Base-by-base conservation (phyloP, 2,329 filamentous ascomycete species). In the Didymella pomorum region DNA sequence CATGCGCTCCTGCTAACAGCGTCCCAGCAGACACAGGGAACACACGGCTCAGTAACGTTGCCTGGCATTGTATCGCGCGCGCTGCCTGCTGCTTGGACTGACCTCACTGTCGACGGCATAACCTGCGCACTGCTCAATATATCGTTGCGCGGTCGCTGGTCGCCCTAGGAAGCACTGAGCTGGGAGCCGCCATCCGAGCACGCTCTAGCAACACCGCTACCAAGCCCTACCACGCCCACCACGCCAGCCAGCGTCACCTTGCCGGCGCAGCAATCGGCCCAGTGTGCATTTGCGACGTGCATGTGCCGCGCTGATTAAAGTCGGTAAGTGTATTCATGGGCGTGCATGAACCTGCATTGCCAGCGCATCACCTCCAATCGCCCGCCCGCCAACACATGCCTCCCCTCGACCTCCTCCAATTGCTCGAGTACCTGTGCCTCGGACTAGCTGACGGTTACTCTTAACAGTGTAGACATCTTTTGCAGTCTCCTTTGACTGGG, bases 331-430 rank as follows among this genome's bases (percentile, higher is more conserved):
- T 63, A 63, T 62, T 58, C 64, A 52, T 53, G 51, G 65, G 63
- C 71, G 62, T 77, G 76, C 76, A 77, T 74, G 71, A 68, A 73
- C 71, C 71, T 75, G 75, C 75, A 78, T 71, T 77, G 76, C 74
- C 76, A 79, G 61, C 77, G 71, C 76, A 79, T 78, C 76, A 74
- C 70, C 72, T 75, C 75, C 75, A 76, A 78, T 77, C 70, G 72
- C 63, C 71, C 71, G 63, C 69, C 69, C 68, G 71, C 72, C 74
- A 76, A 67, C 76, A 72, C 73, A 75, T 75, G 71, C 70, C 71
- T 61, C 26, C 64, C 66, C 65, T 70, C 68, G 66, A 68, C 69
- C 60, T 71, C 68, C 61, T 65, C 74, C 73, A 76, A 76, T 76
- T 77, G 73, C 73, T 67, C 70, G 59, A 65, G 60, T 68, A 66